phyloP scores from a whole-genome alignment of 345 rosid species.

The Microcos paniculata region DNA sequence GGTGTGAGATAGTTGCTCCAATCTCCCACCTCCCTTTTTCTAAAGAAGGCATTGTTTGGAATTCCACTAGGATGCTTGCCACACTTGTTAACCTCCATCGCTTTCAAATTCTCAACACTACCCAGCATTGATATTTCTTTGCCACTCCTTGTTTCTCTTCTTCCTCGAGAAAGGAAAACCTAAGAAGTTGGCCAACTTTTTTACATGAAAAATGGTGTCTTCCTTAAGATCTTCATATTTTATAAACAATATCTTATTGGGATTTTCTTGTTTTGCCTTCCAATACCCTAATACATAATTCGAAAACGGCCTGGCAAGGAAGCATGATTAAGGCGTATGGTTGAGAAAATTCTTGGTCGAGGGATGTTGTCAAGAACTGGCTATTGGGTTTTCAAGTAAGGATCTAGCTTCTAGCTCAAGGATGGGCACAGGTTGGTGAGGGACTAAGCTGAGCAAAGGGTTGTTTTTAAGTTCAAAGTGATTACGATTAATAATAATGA shows the following conservation, averaged over 20 bases:
- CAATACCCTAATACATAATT: too few relatives aligned
- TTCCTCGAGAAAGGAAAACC: conserved; percentile 43
- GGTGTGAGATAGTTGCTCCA: too few relatives aligned
- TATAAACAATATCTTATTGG: too few relatives aligned
- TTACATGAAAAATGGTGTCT: conserved; percentile 25
- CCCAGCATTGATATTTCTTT: conserved; percentile 35
- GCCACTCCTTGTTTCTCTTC: conserved; percentile 32
- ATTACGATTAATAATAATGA: too few relatives aligned
- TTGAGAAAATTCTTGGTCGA: conserved; percentile 40
- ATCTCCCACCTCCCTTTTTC: conserved; percentile 44
- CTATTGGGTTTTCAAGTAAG: conserved; percentile 21
- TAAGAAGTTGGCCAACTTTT: conserved; percentile 39
- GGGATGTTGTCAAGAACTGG: conserved; percentile 8
- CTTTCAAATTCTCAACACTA: conserved; percentile 42
- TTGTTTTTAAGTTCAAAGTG: too few relatives aligned
- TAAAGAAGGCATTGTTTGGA: conserved; percentile 35
- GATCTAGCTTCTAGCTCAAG: conserved; percentile 43
- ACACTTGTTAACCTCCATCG: conserved; percentile 41
- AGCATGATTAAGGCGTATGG: conserved; percentile 41
- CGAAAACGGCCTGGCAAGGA: conserved; percentile 41
- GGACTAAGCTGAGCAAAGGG: conserved; percentile 13
- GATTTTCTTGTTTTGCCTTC: too few relatives aligned
- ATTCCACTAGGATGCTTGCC: conserved; percentile 24
- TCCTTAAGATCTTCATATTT: conserved; percentile 49
- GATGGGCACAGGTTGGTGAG: conserved; percentile 13